Base-by-base conservation (phyloP, 164 flowering plant genomes). In the Santalum album region DNA sequence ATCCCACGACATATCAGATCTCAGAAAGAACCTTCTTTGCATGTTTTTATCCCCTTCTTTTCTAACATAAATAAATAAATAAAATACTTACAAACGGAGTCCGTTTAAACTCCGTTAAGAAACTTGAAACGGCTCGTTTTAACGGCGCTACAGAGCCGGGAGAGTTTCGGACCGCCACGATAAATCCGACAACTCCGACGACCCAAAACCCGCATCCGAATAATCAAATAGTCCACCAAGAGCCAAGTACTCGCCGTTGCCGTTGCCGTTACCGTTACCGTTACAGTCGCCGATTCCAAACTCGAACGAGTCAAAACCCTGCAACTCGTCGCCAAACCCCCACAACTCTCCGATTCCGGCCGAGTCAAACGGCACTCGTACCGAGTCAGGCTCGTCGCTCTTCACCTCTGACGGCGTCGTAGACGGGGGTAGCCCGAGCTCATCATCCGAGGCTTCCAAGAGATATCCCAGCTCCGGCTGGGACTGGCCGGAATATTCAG, bases 361-460 rank as follows among this genome's bases (percentile, higher is more conserved):
- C 27, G 63, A 50, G 19, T 56, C 64, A 1, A 65, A 35, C 3
- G 64, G n/a, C 0, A 24, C 64, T 46, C 60, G 56, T 11, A 51
- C 62, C 25, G 57, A 23, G 49, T 68, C 55, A 9, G 56, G 19
- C 29, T 25, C 66, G 1, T 40, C 64, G 7, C n/a, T n/a, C n/a
- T n/a, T n/a, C n/a, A n/a, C n/a, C n/a, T n/a, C n/a, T n/a, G 23
- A 24, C 54, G 49, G 47, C 16, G 55, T 72, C 34, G 46, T 61
- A 0, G 65, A 34, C 1, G 27, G 90, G 12, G 90, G 95, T n/a
- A 86, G 73, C 0, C 95, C 95, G 14, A 86, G 79, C 62, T 86
- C 95, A 51, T 83, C 86, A 46, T 84, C 95, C 0, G 95, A 86
- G 1, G 95, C 95, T 56, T 65, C 95, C 0, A 84, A 61, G 21